These are phyloP conservation scores for Thalassiosira mediterranea DNA, from an alignment of 352 stramenopile genomes.

Conservation along the genomic window DNA sequence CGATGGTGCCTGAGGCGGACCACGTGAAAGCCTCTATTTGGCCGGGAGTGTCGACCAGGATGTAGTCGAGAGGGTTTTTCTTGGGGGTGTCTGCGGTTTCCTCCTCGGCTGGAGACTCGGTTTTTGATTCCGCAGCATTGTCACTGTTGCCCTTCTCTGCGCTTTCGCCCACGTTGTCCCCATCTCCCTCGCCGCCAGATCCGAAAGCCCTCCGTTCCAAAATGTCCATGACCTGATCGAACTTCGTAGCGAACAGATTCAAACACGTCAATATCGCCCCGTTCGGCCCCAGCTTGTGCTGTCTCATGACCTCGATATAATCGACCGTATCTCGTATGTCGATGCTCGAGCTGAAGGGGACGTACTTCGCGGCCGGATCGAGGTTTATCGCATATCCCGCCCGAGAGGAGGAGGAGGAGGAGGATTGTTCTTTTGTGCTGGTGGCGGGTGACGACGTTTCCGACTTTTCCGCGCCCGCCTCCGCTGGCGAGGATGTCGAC, in stretches of 20 bases:
- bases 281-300: constrained; percentile 98
- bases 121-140: neutral
- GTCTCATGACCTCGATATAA: constrained; percentile 98
- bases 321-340: constrained; percentile 99
- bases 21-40: constrained; percentile 99
- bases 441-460: constrained; percentile 1
- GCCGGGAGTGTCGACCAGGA: constrained; percentile 97
- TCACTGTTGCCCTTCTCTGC: neutral
- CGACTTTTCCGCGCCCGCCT: neutral
- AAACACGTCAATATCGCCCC: constrained; percentile 98
- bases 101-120: neutral
- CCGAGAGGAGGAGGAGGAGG: too few species aligned
- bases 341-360: constrained; percentile 96
- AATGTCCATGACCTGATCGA: constrained; percentile 97
- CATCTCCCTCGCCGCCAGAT: neutral
- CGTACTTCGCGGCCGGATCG: constrained; percentile 95
- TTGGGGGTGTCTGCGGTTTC: neutral
- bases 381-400: constrained; percentile 96
- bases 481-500: neutral
- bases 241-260: constrained; percentile 99
- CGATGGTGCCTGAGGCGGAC: constrained; percentile 97
- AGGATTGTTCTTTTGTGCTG: too few species aligned
- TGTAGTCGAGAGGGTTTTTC: constrained; percentile 82
- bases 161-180: neutral
- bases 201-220: constrained; percentile 88